These are phyloP conservation scores for Nepenthes gracilis DNA, from an alignment of 148 eudicot genomes.

Conservation along the genomic window DNA sequence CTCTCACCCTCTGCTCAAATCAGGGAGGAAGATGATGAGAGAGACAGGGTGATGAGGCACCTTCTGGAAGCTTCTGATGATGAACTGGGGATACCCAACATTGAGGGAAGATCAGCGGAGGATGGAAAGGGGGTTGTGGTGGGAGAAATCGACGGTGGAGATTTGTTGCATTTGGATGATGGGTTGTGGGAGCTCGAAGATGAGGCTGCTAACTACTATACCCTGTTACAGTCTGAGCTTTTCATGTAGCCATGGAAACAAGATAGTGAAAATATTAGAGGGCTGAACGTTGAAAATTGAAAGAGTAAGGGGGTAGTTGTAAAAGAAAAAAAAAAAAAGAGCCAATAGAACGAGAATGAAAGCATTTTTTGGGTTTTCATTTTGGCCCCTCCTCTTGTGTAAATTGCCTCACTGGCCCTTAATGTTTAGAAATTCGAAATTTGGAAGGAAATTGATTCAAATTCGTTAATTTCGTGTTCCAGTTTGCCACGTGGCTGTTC, in stretches of 20 bases:
- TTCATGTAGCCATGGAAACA: constrained; percentile 25
- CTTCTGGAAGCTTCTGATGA: constrained; percentile 92
- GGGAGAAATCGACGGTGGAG: constrained; percentile 24
- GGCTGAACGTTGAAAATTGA: not conserved
- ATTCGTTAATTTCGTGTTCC: too few relatives aligned
- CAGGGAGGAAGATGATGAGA: constrained; percentile 25
- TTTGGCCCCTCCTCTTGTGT: not conserved
- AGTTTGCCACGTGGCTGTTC: too few relatives aligned
- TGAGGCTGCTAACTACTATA: constrained; percentile 63
- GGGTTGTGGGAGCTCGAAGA: constrained; percentile 88
- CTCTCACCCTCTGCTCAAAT: not conserved
- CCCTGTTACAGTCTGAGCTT: constrained; percentile 60
- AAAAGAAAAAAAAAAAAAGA: not conserved
- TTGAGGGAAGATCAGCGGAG: constrained; percentile 3
- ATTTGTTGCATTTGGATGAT: constrained; percentile 8
- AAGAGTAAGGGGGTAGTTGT: not conserved
- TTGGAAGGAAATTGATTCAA: too few relatives aligned
- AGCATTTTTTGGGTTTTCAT: not conserved
- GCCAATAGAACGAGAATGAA: not conserved
- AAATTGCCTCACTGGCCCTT: not conserved
- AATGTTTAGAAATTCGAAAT: not conserved
- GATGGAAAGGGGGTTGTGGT: constrained; percentile 1
- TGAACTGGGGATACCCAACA: constrained; percentile 64
- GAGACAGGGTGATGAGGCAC: constrained; percentile 53
- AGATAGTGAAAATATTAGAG: constrained; percentile 1